Base-by-base conservation (phyloP, 345 rosid species). In the Eucalyptus caleyi region DNA sequence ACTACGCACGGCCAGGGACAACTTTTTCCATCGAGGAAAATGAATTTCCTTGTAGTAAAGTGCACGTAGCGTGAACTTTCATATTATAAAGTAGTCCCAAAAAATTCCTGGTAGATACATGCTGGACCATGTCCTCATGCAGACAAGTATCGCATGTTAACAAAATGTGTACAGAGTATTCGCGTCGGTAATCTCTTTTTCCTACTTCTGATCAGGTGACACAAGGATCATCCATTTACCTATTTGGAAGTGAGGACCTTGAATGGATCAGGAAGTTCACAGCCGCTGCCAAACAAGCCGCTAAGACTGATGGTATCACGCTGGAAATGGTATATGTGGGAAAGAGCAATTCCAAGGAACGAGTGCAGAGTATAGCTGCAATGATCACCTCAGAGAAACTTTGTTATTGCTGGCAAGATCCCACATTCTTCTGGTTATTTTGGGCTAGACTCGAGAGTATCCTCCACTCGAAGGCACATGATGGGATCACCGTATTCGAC, bases 371-470 rank as follows among this genome's bases (percentile, higher is more conserved):
- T 14, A 87, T 32, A 26, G 82, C 27, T 18, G 40, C 37, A 26
- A 37, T 11, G 7, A 60, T 93, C 53, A 8, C 30, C 6, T 37
- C 56, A 8, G 91, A 91, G 62, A 86, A 62, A 6, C 90, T 92
- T 9, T 88, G 93, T 67, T 60, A 88, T 26, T 56, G 56, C 77
- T 87, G 89, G 90, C 34, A 44, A 0, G 72, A 89, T 47, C 56
- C 56, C 13, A 65, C 89, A 3, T 40, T 27, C 8, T 40, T 88
- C 82, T 80, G 92, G 93, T 90, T 87, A 87, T 93, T 93, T 53
- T 92, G 93, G 95, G 89, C 87, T 7, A 86, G 93, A 59, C 60
- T 92, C 24, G 92, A 92, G 88, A 91, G 91, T 90, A 92, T 93
- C 89, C 80, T 90, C 47, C 50, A 92, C 86, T 90, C 88, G 14